Percentiles rank a stretch among this genome's conserved stretches.
phyloP scores from a whole-genome alignment of 2,329 filamentous ascomycete genomes.

The Trichoderma hamatum region DNA sequence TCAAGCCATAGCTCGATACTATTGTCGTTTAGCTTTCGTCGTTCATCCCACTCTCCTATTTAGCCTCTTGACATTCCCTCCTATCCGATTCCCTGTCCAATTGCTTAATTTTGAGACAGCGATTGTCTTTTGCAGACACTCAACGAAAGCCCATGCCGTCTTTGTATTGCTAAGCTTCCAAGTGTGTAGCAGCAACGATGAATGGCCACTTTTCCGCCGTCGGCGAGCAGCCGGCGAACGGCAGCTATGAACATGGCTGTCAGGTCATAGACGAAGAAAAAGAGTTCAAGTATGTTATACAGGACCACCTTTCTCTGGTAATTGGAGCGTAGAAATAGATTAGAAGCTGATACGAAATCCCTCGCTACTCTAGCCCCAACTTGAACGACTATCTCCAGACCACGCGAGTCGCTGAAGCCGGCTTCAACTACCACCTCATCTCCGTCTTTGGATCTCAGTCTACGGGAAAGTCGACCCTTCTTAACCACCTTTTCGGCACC shows the following conservation, averaged over 20 bases:
- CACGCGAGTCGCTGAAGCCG: slow-evolving; percentile 80
- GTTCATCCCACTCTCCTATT: slow-evolving; percentile 15
- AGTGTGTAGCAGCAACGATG: slow-evolving; percentile 50
- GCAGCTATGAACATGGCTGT: slow-evolving; percentile 87
- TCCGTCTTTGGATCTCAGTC: slow-evolving; percentile 99
- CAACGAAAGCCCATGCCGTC: slow-evolving; percentile 23
- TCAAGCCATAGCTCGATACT: slow-evolving; percentile 13
- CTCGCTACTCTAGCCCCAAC: slow-evolving; percentile 59
- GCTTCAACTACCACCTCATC: slow-evolving; percentile 99
- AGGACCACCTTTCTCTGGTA: background rate
- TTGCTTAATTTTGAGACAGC: background rate
- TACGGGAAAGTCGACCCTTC: slow-evolving; percentile 94
- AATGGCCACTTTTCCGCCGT: slow-evolving; percentile 81
- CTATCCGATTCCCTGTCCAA: slow-evolving; percentile 5
- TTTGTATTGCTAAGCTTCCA: slow-evolving; percentile 18
- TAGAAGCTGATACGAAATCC: slow-evolving; percentile 27
- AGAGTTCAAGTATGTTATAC: slow-evolving; percentile 79
- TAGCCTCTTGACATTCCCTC: slow-evolving; percentile 8
- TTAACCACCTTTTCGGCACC: slow-evolving; percentile 95
- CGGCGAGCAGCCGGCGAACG: slow-evolving; percentile 64
- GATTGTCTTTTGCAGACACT: background rate
- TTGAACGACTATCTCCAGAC: slow-evolving; percentile 80
- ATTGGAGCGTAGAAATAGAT: background rate
- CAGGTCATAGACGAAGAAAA: slow-evolving; percentile 94
- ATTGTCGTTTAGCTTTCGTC: background rate